A percentile compares a stretch with the other conserved stretches of the same genome.
These are phyloP conservation scores for Geranium incanum DNA, from an alignment of 441 rosid species.

Conservation along the genomic window DNA sequence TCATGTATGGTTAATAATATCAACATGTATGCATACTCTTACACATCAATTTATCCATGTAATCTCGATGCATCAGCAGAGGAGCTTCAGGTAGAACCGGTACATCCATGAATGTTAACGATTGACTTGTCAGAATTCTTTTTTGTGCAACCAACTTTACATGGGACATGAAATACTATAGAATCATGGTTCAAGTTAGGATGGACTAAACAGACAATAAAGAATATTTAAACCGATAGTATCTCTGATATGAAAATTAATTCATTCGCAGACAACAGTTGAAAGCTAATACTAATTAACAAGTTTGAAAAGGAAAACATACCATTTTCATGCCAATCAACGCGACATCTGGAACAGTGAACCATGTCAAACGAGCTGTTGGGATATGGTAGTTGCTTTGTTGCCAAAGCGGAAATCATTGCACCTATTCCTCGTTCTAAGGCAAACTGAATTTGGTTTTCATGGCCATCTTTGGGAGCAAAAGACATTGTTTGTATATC, in stretches of 20 bases:
- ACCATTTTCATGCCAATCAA: slow-evolving; percentile 94
- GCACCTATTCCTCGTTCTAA: slow-evolving; percentile 87
- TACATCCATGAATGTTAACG: not conserved
- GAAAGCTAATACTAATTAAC: not conserved
- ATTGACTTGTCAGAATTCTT: not conserved
- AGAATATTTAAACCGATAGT: not conserved
- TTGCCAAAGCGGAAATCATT: slow-evolving; percentile 77
- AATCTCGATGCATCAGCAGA: not conserved
- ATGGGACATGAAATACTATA: not conserved
- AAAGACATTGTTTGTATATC: slow-evolving; percentile 87
- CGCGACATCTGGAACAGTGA: slow-evolving; percentile 95
- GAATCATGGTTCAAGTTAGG: not conserved
- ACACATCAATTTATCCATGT: not conserved
- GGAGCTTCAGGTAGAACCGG: not conserved
- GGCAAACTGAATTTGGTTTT: slow-evolving; percentile 96
- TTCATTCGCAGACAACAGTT: not conserved
- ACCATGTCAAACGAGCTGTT: slow-evolving; percentile 85
- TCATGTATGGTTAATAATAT: not conserved
- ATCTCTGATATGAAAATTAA: not conserved
- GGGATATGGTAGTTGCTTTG: slow-evolving; percentile 85
- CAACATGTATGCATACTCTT: not conserved
- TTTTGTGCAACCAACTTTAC: not conserved
- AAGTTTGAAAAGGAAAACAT: slow-evolving; percentile 22
- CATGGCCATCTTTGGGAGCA: slow-evolving; percentile 94
- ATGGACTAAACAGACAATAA: not conserved